Base-by-base conservation (phyloP, 176 grass and related monocot species). In the Hordeum marinum region DNA sequence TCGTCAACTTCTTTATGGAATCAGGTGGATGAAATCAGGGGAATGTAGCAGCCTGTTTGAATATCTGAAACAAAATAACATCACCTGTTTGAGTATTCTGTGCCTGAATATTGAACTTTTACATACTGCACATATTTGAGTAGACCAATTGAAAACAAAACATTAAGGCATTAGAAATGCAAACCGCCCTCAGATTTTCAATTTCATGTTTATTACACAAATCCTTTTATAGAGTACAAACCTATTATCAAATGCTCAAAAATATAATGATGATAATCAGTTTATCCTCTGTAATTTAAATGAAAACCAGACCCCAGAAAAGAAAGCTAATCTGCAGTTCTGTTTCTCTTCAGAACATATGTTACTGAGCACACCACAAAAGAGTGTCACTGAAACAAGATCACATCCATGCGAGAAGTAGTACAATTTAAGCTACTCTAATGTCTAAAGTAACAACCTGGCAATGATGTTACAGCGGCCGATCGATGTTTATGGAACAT, bases 11-110 rank as follows among this genome's bases (percentile, higher is more conserved):
- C n/a, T 45, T 45, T 1, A 27, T 71, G 64, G 10, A 13, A 23
- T 24, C 39, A 18, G 0, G 5, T 0, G 14, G 31, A 11, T 71
- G 40, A 70, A 58, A 42, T 85, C 71, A 1, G 9, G 21, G 14
- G 21, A 39, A 64, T 72, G 15, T 79, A 79, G 3, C 71, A 88
- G 3, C 62, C 75, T 79, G 81, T 48, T 63, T 24, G 79, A 31
- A 72, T 43, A 84, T 50, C 18, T 50, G 15, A 72, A 88, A 63
- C 10, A 7, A 77, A 72, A 63, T 1, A 5, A 3, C n/a, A 63
- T 79, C 8, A 88, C 75, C 39, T 41, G 9, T 29, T 29, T 39
- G 34, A 68, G 66, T 9, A 68, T 68, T 68, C 4, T n/a, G 20
- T 50, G 63, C 4, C 63, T 37, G 36, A 23, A 78, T 9, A 67